Percentiles rank a stretch among this genome's conserved stretches.
These are phyloP conservation scores for Yamadazyma triangularis DNA, from an alignment of 1,139 yeast species.

Conservation along the genomic window DNA sequence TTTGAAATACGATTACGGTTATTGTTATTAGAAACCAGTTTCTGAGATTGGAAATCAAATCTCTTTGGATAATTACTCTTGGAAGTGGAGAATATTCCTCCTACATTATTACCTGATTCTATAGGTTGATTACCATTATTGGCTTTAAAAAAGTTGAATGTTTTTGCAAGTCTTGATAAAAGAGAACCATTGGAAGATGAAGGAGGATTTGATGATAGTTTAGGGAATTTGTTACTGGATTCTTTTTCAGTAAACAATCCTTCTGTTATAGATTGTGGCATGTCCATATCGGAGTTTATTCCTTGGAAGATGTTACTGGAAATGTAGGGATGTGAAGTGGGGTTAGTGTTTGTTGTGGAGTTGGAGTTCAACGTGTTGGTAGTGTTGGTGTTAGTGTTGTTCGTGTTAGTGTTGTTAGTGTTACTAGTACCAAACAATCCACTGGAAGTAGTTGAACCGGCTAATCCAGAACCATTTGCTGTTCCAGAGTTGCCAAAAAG, in stretches of 20 bases:
- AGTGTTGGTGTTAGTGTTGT: background rate
- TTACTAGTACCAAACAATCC: conserved; percentile 17
- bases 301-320: background rate
- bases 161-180: conserved; percentile 33
- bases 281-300: background rate
- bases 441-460: conserved; percentile 5
- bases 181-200: conserved; percentile 18
- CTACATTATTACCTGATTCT: conserved; percentile 2
- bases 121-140: background rate
- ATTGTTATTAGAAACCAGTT: background rate
- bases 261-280: background rate
- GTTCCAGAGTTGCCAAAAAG: background rate
- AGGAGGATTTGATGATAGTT: no score
- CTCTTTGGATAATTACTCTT: conserved; percentile 10
- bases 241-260: background rate
- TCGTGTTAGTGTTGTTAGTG: background rate
- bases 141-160: conserved; percentile 29
- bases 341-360: background rate
- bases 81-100: conserved; percentile 11
- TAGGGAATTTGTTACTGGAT: no score
- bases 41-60: conserved; percentile 1
- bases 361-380: background rate
- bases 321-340: background rate
- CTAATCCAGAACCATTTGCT: background rate
- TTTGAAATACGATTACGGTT: conserved; percentile 10